phyloP scores from a whole-genome alignment of 345 rosid genomes.

The Syzygium grande region DNA sequence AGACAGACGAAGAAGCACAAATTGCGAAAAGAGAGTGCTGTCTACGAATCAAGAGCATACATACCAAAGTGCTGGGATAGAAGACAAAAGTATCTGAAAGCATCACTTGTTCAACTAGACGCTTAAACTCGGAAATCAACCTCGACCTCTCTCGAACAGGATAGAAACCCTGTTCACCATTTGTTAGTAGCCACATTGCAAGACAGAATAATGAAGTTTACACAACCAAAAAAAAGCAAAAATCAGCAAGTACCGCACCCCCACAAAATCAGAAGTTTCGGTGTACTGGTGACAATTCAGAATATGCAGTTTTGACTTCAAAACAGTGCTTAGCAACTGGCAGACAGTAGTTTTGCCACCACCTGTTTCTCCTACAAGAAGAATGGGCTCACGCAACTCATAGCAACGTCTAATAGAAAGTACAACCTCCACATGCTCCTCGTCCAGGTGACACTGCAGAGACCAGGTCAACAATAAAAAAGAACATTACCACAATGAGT shows the following conservation, averaged over 20 bases:
- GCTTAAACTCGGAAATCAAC: constrained; percentile 41
- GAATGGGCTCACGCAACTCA: constrained; percentile 85
- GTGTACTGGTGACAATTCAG: constrained; percentile 95
- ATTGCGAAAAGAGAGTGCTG: not conserved
- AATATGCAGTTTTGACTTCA: constrained; percentile 59
- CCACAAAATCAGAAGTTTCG: constrained; percentile 92
- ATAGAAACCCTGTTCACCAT: constrained; percentile 66
- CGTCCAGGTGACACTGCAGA: constrained; percentile 62
- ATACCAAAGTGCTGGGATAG: constrained; percentile 31
- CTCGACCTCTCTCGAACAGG: constrained; percentile 87
- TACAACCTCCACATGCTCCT: constrained; percentile 77
- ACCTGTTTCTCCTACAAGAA: constrained; percentile 98
- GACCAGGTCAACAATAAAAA: constrained; percentile 3
- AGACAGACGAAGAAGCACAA: not conserved
- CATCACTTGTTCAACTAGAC: constrained; percentile 47
- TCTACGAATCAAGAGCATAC: not conserved
- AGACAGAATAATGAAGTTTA: not conserved
- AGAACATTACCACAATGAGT: not conserved
- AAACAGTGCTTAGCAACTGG: constrained; percentile 52
- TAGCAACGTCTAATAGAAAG: constrained; percentile 68
- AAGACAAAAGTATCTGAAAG: constrained; percentile 32
- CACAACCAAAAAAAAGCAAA: not conserved
- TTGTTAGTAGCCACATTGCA: not conserved
- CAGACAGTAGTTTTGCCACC: constrained; percentile 97
- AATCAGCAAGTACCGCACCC: constrained; percentile 45